phyloP scores from a whole-genome alignment of 2,329 filamentous ascomycete species.

The Alternaria novae-zelandiae region DNA sequence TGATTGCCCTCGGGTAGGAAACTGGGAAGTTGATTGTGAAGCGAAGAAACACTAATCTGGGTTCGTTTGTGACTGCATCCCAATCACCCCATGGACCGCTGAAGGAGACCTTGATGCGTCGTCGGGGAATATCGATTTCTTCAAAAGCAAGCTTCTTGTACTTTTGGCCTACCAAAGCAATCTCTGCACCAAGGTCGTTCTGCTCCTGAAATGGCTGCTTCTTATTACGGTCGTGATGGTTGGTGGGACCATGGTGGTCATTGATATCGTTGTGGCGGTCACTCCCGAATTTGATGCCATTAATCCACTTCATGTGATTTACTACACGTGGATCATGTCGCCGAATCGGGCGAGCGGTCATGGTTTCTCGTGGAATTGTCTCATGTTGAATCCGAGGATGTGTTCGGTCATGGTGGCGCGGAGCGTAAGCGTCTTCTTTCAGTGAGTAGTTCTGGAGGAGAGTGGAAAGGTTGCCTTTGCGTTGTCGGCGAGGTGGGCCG shows the following conservation, averaged over 20 bases:
- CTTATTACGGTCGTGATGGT: conserved; percentile 18
- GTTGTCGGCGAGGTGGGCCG: conserved; percentile 24
- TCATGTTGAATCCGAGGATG: conserved; percentile 11
- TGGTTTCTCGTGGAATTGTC: conserved; percentile 45
- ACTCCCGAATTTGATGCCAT: conserved; percentile 65
- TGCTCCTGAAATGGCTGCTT: conserved; percentile 53
- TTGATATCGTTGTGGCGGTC: conserved; percentile 39
- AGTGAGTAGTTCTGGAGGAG: conserved; percentile 32
- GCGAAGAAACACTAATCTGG: conserved; percentile 61
- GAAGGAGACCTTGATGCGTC: conserved; percentile 63
- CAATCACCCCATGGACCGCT: conserved; percentile 65
- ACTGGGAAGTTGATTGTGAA: conserved; percentile 64
- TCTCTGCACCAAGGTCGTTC: conserved; percentile 62
- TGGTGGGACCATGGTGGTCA: conserved; percentile 23
- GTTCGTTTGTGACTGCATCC: conserved; percentile 22
- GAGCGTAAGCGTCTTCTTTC: conserved; percentile 17
- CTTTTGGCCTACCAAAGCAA: conserved; percentile 65
- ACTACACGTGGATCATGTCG: conserved; percentile 57
- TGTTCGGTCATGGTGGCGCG: conserved; percentile 11
- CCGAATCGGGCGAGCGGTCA: conserved; percentile 59
- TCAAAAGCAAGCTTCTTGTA: conserved; percentile 68
- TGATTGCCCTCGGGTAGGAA: conserved; percentile 61
- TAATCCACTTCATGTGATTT: conserved; percentile 69
- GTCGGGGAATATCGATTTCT: conserved; percentile 61
- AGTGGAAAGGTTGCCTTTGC: conserved; percentile 35